These are phyloP conservation scores for Phoma herbarum DNA, from an alignment of 2,329 filamentous ascomycete species.

Conservation along the genomic window DNA sequence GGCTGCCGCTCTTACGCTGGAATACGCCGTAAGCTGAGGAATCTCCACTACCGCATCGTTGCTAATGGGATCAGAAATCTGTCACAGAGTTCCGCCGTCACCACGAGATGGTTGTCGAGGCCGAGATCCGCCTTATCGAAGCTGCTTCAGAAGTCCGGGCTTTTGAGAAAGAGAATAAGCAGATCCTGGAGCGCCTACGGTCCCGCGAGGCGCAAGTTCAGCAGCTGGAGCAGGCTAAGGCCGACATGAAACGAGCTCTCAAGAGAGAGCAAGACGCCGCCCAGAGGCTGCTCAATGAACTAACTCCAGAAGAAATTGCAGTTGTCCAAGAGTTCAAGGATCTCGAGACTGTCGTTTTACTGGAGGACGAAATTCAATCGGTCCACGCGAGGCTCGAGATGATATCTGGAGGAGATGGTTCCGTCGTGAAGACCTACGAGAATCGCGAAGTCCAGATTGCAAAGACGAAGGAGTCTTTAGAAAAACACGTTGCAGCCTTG, in stretches of 20 bases:
- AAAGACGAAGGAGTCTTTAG: conserved; percentile 67
- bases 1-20: conserved; percentile 54
- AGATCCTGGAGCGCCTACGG: conserved; percentile 47
- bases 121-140: conserved; percentile 77
- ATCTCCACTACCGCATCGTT: neutral
- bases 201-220: conserved; percentile 29
- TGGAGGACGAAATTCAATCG: conserved; percentile 77
- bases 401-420: conserved; percentile 79
- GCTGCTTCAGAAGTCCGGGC: conserved; percentile 79
- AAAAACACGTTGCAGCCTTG: conserved; percentile 64
- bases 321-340: conserved; percentile 33
- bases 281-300: conserved; percentile 25
- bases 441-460: conserved; percentile 68
- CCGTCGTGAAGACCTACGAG: conserved; percentile 76
- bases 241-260: conserved; percentile 23
- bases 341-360: conserved; percentile 58
- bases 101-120: conserved; percentile 72
- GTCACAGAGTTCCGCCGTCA: conserved; percentile 70
- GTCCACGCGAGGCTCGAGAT: conserved; percentile 80
- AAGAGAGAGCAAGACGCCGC: conserved; percentile 28
- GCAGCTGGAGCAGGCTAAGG: conserved; percentile 27
- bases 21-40: conserved; percentile 62
- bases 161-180: conserved; percentile 69
- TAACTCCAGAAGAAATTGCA: conserved; percentile 38
- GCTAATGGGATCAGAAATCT: conserved; percentile 57